These are phyloP conservation scores for Yarrowia hollandica DNA, from an alignment of 805 yeast genomes.

Conservation along the genomic window DNA sequence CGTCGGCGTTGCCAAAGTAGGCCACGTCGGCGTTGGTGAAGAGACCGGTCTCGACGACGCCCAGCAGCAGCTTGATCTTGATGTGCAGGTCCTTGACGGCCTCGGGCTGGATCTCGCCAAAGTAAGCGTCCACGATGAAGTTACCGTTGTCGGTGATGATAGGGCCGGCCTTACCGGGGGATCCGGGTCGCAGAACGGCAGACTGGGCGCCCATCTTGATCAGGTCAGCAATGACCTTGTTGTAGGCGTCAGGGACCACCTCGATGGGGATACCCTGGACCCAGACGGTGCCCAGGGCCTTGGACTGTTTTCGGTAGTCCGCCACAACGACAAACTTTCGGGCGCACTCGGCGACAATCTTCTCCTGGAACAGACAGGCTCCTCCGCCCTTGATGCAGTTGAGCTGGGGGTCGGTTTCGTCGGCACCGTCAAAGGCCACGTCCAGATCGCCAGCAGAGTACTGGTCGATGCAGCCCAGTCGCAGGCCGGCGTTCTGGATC, in stretches of 20 bases:
- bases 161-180: slow-evolving; percentile 94
- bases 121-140: slow-evolving; percentile 88
- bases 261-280: slow-evolving; percentile 92
- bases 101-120: slow-evolving; percentile 62
- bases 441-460: slow-evolving; percentile 65
- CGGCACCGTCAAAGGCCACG: slow-evolving; percentile 98
- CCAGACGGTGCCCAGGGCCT: slow-evolving; percentile 78
- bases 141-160: slow-evolving; percentile 94
- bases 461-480: slow-evolving; percentile 79
- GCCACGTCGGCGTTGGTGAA: slow-evolving; percentile 74
- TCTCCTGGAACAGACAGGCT: slow-evolving; percentile 95
- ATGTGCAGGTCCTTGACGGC: slow-evolving; percentile 56
- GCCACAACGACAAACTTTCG: slow-evolving; percentile 82
- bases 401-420: slow-evolving; percentile 80
- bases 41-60: slow-evolving; percentile 95
- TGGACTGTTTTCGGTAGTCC: slow-evolving; percentile 81
- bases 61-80: slow-evolving; percentile 72
- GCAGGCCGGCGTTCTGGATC: slow-evolving; percentile 77
- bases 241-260: slow-evolving; percentile 85
- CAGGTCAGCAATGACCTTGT: slow-evolving; percentile 69
- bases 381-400: slow-evolving; percentile 98
- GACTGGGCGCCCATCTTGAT: slow-evolving; percentile 60
- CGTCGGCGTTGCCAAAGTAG: slow-evolving; percentile 86
- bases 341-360: slow-evolving; percentile 82
- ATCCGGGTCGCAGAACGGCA: slow-evolving; percentile 77